Base-by-base conservation (phyloP, 257 asterid genomes). In the Gentiana macrophylla region DNA sequence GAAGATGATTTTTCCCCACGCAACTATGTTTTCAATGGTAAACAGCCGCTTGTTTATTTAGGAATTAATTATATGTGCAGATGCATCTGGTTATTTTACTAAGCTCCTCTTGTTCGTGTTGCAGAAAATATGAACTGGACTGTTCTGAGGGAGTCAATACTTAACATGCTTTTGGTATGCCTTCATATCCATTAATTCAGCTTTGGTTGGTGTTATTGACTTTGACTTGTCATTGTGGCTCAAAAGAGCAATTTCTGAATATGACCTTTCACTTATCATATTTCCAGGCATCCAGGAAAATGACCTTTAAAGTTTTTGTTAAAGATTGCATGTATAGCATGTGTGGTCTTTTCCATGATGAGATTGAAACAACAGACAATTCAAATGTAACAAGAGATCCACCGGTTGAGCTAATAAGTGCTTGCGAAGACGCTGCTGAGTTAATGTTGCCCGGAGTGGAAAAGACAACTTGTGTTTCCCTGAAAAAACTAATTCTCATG, bases 271-370 rank as follows among this genome's bases (percentile, higher is more conserved):
- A 55, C 24, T 32, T 61, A 15, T 48, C 46, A 11, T 10, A 67
- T 68, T 72, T 70, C 53, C 92, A 91, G 98, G 95, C 88, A 24
- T 83, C 98, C 37, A 84, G 98, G 71, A 91, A 81, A 72, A 68
- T 81, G 41, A 56, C 68, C 11, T 81, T 79, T 79, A 91, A 83
- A 75, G 72, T 67, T 57, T 75, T 91, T 10, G 64, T 83, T 32
- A 78, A 79, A 81, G 88, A 83, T 65, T 76, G 82, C 62, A 49
- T 91, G 65, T 77, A 69, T 46, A 49, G 77, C 60, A 66, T 78
- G 67, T 67, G 77, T 65, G 59, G 67, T 67, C 62, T 81, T 56
- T 62, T 71, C 52, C 24, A 12, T 72, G 77, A 49, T 47, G 67
- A 57, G 52, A 43, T 64, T 49, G 71, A 61, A 53, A 55, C 50